phyloP scores from a whole-genome alignment of 2,329 filamentous ascomycete genomes.

The Ceratocystis papillata region DNA sequence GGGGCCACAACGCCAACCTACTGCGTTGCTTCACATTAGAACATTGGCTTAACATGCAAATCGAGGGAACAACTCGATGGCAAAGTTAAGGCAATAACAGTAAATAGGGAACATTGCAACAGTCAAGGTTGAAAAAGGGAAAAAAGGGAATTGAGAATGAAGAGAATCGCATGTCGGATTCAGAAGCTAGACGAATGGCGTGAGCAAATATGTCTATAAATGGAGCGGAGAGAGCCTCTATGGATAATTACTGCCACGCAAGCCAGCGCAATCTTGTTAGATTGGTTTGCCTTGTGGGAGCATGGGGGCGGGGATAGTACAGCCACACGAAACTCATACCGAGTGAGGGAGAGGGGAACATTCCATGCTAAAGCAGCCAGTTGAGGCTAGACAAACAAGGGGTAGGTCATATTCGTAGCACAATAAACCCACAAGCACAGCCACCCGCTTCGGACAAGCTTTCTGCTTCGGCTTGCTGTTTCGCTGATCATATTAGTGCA shows the following conservation, averaged over 20 bases:
- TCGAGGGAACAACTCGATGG: background rate
- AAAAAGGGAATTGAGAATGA: background rate
- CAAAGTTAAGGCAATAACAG: background rate
- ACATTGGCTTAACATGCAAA: background rate
- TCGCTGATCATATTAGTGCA: background rate
- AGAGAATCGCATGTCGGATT: background rate
- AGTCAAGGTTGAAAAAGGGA: background rate
- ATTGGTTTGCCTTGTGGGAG: conserved; percentile 3
- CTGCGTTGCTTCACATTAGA: background rate
- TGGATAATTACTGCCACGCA: conserved; percentile 4
- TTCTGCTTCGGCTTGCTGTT: background rate
- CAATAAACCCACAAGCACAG: conserved; percentile 1
- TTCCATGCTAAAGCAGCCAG: background rate
- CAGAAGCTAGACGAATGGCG: too few relatives aligned
- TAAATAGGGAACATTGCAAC: background rate
- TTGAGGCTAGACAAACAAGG: conserved; percentile 1
- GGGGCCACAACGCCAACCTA: background rate
- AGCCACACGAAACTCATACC: conserved; percentile 2
- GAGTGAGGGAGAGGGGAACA: background rate
- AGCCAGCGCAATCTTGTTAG: background rate
- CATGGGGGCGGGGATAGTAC: conserved; percentile 1
- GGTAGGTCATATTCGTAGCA: background rate
- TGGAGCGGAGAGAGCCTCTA: background rate
- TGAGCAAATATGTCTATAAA: background rate
- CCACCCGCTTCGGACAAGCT: conserved; percentile 6